Percentiles rank a stretch among this genome's conserved stretches.
Evolutionary conservation across 78 protist genomes (phyloP).

Genomic region (Speleostelium caveatum): DNA sequence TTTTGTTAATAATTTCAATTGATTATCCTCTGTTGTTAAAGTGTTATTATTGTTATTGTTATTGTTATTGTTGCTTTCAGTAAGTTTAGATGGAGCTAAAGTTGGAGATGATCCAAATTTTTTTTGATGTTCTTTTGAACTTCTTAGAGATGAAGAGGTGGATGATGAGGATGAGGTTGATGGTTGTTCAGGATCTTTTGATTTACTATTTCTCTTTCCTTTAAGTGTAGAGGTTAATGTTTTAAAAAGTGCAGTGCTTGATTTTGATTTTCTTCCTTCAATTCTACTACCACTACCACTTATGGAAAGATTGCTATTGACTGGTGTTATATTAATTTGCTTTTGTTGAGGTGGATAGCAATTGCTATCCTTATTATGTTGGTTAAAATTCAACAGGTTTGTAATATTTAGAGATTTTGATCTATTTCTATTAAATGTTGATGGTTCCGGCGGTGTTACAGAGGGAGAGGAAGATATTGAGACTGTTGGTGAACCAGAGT

Average conservation of each 20-base stretch:
- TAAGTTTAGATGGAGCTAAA: neutral
- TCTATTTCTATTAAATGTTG: constrained; percentile 20
- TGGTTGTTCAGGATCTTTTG: neutral
- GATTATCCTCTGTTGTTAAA: neutral
- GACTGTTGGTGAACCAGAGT: neutral
- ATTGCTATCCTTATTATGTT: neutral
- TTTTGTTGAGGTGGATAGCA: neutral
- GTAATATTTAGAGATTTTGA: constrained; percentile 47
- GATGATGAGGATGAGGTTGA: constrained; percentile 10
- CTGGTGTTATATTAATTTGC: neutral
- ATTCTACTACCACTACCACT: constrained; percentile 12
- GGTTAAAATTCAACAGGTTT: neutral
- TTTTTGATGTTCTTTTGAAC: neutral
- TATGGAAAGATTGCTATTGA: neutral
- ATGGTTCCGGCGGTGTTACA: neutral
- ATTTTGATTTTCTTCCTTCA: constrained; percentile 56
- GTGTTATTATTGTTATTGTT: neutral
- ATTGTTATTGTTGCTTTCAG: neutral
- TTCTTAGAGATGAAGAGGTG: neutral
- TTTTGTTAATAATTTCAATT: too few species aligned
- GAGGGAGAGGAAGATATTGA: neutral
- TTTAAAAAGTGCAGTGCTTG: constrained; percentile 57
- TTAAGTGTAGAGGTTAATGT: constrained; percentile 5
- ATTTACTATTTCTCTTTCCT: neutral
- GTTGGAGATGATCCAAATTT: too few species aligned